These are phyloP conservation scores for Tylopilus rubrobrunneus DNA, from an alignment of 768 basidiomycete species.

Conservation along the genomic window DNA sequence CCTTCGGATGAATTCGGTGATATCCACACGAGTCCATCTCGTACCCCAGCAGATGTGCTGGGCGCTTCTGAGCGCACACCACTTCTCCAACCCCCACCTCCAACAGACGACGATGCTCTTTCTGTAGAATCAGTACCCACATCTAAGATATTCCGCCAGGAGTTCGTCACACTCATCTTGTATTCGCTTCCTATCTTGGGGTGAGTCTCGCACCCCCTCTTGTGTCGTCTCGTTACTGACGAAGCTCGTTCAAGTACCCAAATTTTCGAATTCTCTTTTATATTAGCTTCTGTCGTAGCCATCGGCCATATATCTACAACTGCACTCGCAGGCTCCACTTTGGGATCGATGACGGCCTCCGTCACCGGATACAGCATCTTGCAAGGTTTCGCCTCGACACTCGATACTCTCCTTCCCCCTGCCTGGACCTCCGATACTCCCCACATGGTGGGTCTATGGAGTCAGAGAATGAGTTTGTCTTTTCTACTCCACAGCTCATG, in stretches of 20 bases:
- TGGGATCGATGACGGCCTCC: conserved; percentile 71
- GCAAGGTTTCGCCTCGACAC: conserved; percentile 76
- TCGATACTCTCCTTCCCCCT: conserved; percentile 91
- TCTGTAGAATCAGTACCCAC: conserved; percentile 18
- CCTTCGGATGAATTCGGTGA: conserved; percentile 15
- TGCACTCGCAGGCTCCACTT: conserved; percentile 79
- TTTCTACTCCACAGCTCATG: background rate
- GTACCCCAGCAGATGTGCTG: background rate
- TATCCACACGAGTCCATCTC: conserved; percentile 6
- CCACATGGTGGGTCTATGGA: conserved; percentile 83
- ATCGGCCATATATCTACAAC: conserved; percentile 90
- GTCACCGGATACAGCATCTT: conserved; percentile 60
- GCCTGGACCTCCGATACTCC: conserved; percentile 93
- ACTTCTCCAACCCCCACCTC: conserved; percentile 42
- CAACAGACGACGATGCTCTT: conserved; percentile 27
- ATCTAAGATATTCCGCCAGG: conserved; percentile 49
- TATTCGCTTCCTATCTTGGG: conserved; percentile 58
- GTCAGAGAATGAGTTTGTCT: conserved; percentile 77
- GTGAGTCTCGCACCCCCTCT: conserved; percentile 38
- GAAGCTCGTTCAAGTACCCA: conserved; percentile 51
- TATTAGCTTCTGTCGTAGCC: conserved; percentile 78
- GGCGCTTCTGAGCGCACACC: conserved; percentile 52
- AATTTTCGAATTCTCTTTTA: conserved; percentile 80
- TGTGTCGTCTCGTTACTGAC: background rate
- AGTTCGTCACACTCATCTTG: conserved; percentile 51